These are phyloP conservation scores for Kwoniella dendrophila DNA, from an alignment of 768 basidiomycete species.

Conservation along the genomic window DNA sequence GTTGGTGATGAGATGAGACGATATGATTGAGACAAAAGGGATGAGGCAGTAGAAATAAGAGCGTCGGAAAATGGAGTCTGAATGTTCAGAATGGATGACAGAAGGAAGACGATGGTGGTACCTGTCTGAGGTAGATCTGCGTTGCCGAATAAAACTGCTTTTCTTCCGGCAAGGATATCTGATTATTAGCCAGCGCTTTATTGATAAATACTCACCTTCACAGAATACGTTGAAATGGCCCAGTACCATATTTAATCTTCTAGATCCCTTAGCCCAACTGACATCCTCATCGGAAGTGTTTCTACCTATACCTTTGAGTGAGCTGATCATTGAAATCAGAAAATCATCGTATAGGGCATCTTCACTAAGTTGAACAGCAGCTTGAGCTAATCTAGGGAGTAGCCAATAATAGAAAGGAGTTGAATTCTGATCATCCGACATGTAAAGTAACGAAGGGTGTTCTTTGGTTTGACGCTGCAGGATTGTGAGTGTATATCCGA, in stretches of 20 bases:
- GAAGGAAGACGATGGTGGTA: constrained; percentile 4
- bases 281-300: constrained; percentile 26
- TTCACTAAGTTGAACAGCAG: constrained; percentile 18
- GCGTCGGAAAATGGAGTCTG: constrained; percentile 13
- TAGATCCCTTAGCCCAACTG: constrained; percentile 21
- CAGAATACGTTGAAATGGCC: constrained; percentile 23
- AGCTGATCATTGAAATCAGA: constrained; percentile 4
- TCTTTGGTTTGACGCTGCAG: constrained; percentile 28
- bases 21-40: constrained; percentile 12
- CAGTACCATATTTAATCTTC: constrained; percentile 13
- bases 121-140: background rate
- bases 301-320: constrained; percentile 23
- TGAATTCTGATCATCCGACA: background rate
- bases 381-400: constrained; percentile 36
- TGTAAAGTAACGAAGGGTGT: constrained; percentile 36
- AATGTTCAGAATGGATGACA: background rate
- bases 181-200: background rate
- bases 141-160: constrained; percentile 1
- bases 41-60: background rate
- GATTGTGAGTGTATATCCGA: constrained; percentile 39
- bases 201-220: constrained; percentile 16
- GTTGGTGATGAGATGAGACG: background rate
- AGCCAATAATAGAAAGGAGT: constrained; percentile 49
- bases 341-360: constrained; percentile 25
- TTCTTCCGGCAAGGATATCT: constrained; percentile 3